These are phyloP conservation scores for Paraphaeosphaeria minitans DNA, from an alignment of 2,329 filamentous ascomycete genomes.

Conservation along the genomic window DNA sequence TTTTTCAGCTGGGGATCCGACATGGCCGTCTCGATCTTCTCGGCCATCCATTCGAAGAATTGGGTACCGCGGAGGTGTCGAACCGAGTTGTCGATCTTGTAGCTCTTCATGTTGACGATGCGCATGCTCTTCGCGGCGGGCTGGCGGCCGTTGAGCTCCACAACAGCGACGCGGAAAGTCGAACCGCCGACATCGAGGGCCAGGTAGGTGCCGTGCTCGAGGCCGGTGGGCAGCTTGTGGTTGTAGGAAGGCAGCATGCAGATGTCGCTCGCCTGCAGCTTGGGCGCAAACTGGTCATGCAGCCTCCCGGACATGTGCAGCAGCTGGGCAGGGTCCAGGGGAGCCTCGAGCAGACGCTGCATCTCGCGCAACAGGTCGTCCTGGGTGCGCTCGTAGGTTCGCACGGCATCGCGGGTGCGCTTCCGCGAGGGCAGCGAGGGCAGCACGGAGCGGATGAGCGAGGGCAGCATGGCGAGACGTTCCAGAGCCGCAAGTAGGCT, in stretches of 20 bases:
- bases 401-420: constrained; percentile 46
- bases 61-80: constrained; percentile 59
- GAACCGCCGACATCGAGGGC: constrained; percentile 70
- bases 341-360: constrained; percentile 50
- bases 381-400: constrained; percentile 52
- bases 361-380: constrained; percentile 54
- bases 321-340: constrained; percentile 48
- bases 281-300: constrained; percentile 59
- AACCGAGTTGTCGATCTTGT: constrained; percentile 61
- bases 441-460: constrained; percentile 45
- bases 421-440: constrained; percentile 41
- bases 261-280: constrained; percentile 60
- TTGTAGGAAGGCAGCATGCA: constrained; percentile 71
- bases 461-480: constrained; percentile 48
- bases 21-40: constrained; percentile 61
- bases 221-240: constrained; percentile 63
- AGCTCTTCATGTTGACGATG: constrained; percentile 60
- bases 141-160: constrained; percentile 58
- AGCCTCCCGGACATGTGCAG: constrained; percentile 52
- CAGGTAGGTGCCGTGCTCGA: constrained; percentile 64
- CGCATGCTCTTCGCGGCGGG: constrained; percentile 55
- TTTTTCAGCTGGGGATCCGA: constrained; percentile 45
- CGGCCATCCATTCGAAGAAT: constrained; percentile 72
- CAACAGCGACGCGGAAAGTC: constrained; percentile 66
- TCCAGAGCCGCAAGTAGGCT: constrained; percentile 45